Percentiles rank a stretch among this genome's conserved stretches.
phyloP scores from a whole-genome alignment of 139 green algal genomes.

The Ettlia oleoabundans region DNA sequence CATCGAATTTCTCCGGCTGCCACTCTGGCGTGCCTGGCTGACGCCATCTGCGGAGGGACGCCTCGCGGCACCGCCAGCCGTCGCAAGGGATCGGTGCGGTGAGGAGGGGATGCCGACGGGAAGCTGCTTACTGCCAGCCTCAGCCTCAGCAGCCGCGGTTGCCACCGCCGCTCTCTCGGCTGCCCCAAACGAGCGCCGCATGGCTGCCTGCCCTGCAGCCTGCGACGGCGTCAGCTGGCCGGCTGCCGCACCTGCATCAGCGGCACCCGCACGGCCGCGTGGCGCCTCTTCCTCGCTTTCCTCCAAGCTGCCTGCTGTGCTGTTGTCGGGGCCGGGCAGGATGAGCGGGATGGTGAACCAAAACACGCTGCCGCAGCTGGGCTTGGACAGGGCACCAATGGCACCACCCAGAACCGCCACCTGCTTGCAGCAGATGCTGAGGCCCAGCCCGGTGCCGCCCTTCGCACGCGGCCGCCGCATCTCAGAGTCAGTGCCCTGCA shows the following conservation, averaged over 20 bases:
- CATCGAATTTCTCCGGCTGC: slow-evolving; percentile 20
- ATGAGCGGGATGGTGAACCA: slow-evolving; percentile 82
- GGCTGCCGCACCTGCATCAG: background rate
- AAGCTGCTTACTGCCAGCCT: background rate
- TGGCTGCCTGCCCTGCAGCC: slow-evolving; percentile 14
- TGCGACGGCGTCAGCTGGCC: background rate
- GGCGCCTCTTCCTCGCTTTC: slow-evolving; percentile 1
- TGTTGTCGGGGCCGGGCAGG: slow-evolving; percentile 16
- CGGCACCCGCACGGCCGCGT: background rate
- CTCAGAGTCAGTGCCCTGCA: slow-evolving; percentile 79
- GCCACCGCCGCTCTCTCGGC: background rate
- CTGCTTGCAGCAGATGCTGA: slow-evolving; percentile 82
- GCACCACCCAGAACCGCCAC: slow-evolving; percentile 79
- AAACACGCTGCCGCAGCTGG: slow-evolving; percentile 66
- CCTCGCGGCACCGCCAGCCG: too few species aligned
- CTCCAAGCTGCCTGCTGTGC: background rate
- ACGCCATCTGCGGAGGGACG: background rate
- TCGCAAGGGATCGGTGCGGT: background rate
- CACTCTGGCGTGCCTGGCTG: too few species aligned
- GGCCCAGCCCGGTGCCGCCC: slow-evolving; percentile 73
- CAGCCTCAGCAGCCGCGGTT: background rate
- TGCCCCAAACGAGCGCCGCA: background rate
- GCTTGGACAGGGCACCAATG: slow-evolving; percentile 74
- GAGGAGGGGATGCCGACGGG: background rate
- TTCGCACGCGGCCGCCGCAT: slow-evolving; percentile 68